phyloP scores from a whole-genome alignment of 371 early-diverging fungal species.

The Capniomyces stellatus region DNA sequence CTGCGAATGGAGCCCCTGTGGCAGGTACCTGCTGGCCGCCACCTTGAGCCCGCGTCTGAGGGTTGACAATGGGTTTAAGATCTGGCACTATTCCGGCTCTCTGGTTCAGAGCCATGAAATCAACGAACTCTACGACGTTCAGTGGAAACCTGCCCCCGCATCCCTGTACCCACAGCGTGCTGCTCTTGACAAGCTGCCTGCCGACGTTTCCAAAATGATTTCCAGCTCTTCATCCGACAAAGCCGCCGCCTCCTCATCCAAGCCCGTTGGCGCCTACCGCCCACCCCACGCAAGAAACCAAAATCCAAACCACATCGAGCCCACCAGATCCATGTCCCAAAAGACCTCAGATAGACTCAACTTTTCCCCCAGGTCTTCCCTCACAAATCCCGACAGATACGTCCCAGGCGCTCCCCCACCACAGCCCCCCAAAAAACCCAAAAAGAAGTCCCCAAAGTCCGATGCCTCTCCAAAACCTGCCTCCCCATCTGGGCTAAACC shows the following conservation, averaged over 20 bases:
- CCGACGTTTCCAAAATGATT: slow-evolving; percentile 7
- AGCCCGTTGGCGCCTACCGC: slow-evolving; percentile 23
- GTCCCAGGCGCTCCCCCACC: slow-evolving; percentile 17
- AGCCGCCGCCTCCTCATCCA: slow-evolving; percentile 4
- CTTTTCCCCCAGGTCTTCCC: slow-evolving; percentile 3
- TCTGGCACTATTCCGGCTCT: slow-evolving; percentile 89
- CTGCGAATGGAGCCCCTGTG: slow-evolving; percentile 86
- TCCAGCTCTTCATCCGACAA: neutral
- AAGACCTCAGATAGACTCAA: slow-evolving; percentile 15
- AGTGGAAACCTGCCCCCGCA: slow-evolving; percentile 46
- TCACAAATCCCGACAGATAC: neutral
- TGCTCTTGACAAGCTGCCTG: slow-evolving; percentile 11
- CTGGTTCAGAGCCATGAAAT: slow-evolving; percentile 52
- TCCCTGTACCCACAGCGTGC: slow-evolving; percentile 48
- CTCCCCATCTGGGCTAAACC: no score
- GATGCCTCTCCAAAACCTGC: slow-evolving; percentile 1
- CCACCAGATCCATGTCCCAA: slow-evolving; percentile 20
- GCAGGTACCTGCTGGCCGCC: slow-evolving; percentile 77
- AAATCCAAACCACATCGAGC: neutral
- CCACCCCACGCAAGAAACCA: slow-evolving; percentile 22
- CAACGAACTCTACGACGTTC: slow-evolving; percentile 76
- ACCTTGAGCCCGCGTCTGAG: slow-evolving; percentile 83
- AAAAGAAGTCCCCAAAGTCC: neutral
- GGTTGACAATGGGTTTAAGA: slow-evolving; percentile 90
- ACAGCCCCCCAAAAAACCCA: slow-evolving; percentile 3